These are phyloP conservation scores for Bolboschoenus planiculmis DNA, from an alignment of 176 grass and related monocot genomes.

Conservation along the genomic window DNA sequence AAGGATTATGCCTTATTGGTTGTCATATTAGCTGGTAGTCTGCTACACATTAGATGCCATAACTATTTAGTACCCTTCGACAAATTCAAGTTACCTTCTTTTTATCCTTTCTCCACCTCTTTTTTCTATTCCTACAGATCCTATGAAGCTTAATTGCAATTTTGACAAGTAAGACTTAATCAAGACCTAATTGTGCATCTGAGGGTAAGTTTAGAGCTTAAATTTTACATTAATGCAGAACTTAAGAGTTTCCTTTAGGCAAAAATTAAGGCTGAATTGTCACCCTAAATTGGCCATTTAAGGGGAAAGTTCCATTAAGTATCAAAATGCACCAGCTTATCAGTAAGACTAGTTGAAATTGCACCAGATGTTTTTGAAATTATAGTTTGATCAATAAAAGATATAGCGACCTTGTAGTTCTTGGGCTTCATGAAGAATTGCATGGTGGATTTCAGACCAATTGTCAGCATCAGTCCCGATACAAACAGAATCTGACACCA, in stretches of 20 bases:
- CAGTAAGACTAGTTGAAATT: not conserved
- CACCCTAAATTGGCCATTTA: not conserved
- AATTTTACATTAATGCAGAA: not conserved
- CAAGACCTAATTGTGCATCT: not conserved
- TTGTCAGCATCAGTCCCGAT: conserved; percentile 89
- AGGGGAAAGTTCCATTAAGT: not conserved
- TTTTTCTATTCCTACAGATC: not conserved
- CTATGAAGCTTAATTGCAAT: not conserved
- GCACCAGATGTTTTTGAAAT: not conserved
- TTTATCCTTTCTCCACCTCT: not conserved
- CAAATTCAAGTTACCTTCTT: not conserved
- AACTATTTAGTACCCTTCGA: not conserved
- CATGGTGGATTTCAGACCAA: conserved; percentile 97
- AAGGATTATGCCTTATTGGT: not conserved
- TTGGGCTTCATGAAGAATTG: conserved; percentile 97
- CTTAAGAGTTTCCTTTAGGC: not conserved
- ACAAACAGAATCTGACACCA: conserved; percentile 83
- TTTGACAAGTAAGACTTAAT: not conserved
- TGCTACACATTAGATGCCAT: not conserved
- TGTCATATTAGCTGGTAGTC: not conserved
- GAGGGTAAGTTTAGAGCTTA: not conserved
- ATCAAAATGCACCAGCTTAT: not conserved
- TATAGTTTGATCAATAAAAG: not conserved
- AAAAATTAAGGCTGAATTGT: not conserved
- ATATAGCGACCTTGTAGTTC: conserved; percentile 75